Base-by-base conservation (phyloP, 2,329 filamentous ascomycete genomes). In the Clonostachys byssicola region DNA sequence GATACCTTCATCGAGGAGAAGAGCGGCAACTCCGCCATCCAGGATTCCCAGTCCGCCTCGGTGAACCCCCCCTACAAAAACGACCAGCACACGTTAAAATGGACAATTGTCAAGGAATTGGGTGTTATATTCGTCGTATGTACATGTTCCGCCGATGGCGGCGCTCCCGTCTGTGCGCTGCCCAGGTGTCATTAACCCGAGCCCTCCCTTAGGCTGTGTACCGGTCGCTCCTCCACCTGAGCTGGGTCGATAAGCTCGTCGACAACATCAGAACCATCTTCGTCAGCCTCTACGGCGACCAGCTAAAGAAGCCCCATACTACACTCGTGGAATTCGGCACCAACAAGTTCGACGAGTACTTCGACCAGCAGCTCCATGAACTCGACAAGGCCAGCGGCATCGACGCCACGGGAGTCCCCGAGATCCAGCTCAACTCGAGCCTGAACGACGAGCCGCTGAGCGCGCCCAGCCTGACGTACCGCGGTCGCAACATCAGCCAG, bases 1-100 rank as follows among this genome's bases (percentile, higher is more conserved):
- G 91, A 97, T 68, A 89, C 96, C 62, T 96, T 99, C 65, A 96
- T 99, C 62, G 94, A 99, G 71, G 92, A 96, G 74, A 92, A 89
- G 66, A 80, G 81, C 50, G 78, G 83, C 49, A 76, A 76, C 44
- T 75, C 78, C 46, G 74, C 80, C 47, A 75, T 83, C 45, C 81
- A 82, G 54, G 79, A 83, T 51, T 69, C 75, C 43, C 72, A 69
- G 44, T 81, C 83, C 7, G 77, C 83, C 13, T 72, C 80, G 14
- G 73, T 70, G 44, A 89, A 89, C 56, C 81, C 88, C 14, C 78
- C 85, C 0, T 99, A 94, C 72, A 89, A 83, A 67, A 88, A 89
- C 60, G 94, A 97, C 57, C 91, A 95, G 56, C 95, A 97, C 63
- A 97, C 91, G 1, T 67, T 99, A 56, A 95, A 94, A 71, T 99